Evolutionary conservation across 202 grass and related monocot genomes (phyloP).

Genomic region (Zizania palustris): DNA sequence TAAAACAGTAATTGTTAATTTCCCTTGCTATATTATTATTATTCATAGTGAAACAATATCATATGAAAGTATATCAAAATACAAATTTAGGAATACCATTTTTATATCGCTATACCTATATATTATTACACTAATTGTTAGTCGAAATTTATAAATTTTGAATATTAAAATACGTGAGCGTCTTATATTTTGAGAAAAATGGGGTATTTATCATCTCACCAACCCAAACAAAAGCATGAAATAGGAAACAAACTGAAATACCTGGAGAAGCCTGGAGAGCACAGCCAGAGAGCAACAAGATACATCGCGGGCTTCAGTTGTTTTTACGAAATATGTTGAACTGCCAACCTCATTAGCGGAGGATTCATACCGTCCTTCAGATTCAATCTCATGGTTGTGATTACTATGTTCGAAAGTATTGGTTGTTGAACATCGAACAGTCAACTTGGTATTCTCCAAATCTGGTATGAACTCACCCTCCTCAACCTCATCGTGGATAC

Average conservation of each 20-base stretch:
- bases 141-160: too few species aligned
- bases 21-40: too few species aligned
- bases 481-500: constrained; percentile 25
- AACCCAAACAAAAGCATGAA: constrained; percentile 24
- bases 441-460: background rate
- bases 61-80: too few species aligned
- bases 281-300: constrained; percentile 45
- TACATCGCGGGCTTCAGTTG: constrained; percentile 5
- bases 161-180: too few species aligned
- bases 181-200: too few species aligned
- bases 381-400: background rate
- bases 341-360: background rate
- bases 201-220: background rate
- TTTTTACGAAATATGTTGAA: constrained; percentile 27
- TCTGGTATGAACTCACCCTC: constrained; percentile 45
- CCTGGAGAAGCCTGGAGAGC: constrained; percentile 47
- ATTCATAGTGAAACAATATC: too few species aligned
- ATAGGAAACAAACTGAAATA: constrained; percentile 15
- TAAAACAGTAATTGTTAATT: too few species aligned
- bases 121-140: too few species aligned
- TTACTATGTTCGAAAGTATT: background rate
- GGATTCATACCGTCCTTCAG: constrained; percentile 24
- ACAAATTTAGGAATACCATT: too few species aligned
- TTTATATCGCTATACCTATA: too few species aligned
- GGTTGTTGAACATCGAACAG: background rate